These are phyloP conservation scores for Antrodiella citrinella DNA, from an alignment of 768 basidiomycete species.

Conservation along the genomic window DNA sequence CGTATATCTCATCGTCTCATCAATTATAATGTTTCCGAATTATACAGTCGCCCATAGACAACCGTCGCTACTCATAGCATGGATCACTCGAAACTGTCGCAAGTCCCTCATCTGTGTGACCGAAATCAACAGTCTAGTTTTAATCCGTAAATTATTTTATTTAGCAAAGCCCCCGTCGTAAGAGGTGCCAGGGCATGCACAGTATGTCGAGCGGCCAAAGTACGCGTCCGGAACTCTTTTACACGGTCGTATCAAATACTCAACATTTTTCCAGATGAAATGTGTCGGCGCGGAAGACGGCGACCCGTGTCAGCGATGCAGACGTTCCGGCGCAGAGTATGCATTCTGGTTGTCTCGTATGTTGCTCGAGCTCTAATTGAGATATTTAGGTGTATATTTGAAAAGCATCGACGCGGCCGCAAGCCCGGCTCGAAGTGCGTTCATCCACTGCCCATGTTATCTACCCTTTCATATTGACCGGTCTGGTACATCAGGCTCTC, in stretches of 20 bases:
- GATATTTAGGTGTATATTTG: conserved; percentile 80
- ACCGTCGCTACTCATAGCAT: too few relatives aligned
- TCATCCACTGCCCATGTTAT: conserved; percentile 8
- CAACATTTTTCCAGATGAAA: conserved; percentile 74
- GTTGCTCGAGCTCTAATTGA: too few relatives aligned
- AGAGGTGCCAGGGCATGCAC: conserved; percentile 65
- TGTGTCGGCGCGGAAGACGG: conserved; percentile 88
- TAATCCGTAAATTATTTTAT: too few relatives aligned
- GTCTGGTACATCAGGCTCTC: conserved; percentile 48
- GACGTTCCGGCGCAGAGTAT: conserved; percentile 69
- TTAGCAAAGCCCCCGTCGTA: conserved; percentile 33
- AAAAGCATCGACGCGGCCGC: conserved; percentile 82
- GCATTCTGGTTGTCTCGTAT: too few relatives aligned
- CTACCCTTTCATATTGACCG: conserved; percentile 1
- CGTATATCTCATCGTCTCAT: too few relatives aligned
- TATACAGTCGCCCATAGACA: too few relatives aligned
- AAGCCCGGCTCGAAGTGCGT: conserved; percentile 85
- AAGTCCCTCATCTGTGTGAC: conserved; percentile 1
- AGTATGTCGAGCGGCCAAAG: conserved; percentile 43
- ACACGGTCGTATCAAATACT: conserved; percentile 7
- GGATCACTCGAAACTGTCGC: conserved; percentile 3
- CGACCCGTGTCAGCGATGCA: conserved; percentile 77
- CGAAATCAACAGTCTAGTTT: conserved; percentile 6
- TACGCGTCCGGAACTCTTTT: conserved; percentile 4
- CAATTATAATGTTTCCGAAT: too few relatives aligned